Evolutionary conservation across 352 stramenopile species (phyloP), one percentile per base, ranked within the genome.

Genomic region (Phytophthora pini): DNA sequence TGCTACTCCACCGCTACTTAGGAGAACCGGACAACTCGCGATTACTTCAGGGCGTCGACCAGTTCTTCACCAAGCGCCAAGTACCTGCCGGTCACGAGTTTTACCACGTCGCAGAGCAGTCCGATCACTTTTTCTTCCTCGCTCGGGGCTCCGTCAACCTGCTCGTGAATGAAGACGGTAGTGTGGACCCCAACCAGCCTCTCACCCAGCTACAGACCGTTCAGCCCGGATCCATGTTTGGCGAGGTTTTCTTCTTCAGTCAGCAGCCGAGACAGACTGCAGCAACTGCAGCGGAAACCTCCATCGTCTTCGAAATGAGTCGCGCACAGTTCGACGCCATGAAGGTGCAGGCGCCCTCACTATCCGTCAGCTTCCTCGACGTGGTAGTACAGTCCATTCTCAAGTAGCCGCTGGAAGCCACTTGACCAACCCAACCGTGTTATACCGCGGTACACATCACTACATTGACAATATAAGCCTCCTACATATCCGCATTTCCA

Each of bases 161-260:
- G 15, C 82, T 80, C 46, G 87, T 92, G 79, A 90, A 92, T 65
- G 76, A 84, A 46, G 82, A 93, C 46, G 80, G 77, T 43, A 80
- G 74, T 49, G 65, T 70, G 6, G 51, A 56, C 10, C 72, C 77
- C 27, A 61, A 75, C 12, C 77, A 76, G 46, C 67, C 70, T 22
- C 57, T 91, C 6, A 70, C 79, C 22, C 53, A 80, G 53, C 56
- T 92, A 13, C 79, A 92, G 68, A 77, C 80, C 24, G 83, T 90
- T 44, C 77, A 83, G 6, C 80, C 83, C 0, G 83, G 81, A 1
- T 79, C 80, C 24, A 89, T 94, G 79, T 94, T 94, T 65, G 86
- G 86, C 40, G 84, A 94, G 46, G 82, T 92, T 3, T 84, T 91
- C 53, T 94, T 94, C 56, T 89, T 94, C 36, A 79, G 82, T 31